These are phyloP conservation scores for Trichoderma brevicompactum DNA, from an alignment of 2,329 filamentous ascomycete species.

Conservation along the genomic window DNA sequence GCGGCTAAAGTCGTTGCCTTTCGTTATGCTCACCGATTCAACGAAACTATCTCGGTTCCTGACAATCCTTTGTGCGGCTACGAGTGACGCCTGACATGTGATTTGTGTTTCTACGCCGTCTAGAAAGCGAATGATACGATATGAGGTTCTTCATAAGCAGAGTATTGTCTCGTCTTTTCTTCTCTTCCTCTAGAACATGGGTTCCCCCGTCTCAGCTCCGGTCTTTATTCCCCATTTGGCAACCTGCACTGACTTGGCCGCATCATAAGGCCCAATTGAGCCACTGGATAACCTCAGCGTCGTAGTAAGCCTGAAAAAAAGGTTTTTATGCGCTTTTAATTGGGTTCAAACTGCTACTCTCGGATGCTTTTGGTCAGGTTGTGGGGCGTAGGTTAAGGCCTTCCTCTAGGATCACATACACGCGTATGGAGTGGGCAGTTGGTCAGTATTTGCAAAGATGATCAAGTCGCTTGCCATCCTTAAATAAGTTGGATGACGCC, in stretches of 20 bases:
- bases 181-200: not conserved
- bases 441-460: too few relatives aligned
- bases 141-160: not conserved
- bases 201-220: not conserved
- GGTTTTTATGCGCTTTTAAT: not conserved
- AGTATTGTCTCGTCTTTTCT: not conserved
- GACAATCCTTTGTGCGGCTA: not conserved
- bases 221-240: conserved; percentile 9
- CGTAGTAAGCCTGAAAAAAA: not conserved
- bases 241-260: not conserved
- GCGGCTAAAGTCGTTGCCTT: conserved; percentile 7
- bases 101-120: not conserved
- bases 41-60: conserved; percentile 1
- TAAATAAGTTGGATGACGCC: too few relatives aligned
- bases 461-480: too few relatives aligned
- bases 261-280: conserved; percentile 1
- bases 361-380: not conserved
- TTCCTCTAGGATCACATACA: not conserved
- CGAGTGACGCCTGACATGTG: conserved; percentile 7
- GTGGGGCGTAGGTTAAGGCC: not conserved
- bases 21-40: not conserved
- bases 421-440: not conserved
- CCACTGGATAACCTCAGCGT: not conserved
- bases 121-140: not conserved
- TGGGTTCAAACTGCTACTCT: not conserved